phyloP scores from a whole-genome alignment of 1,284 basidiomycete species.

The Apiotrichum montevideense region DNA sequence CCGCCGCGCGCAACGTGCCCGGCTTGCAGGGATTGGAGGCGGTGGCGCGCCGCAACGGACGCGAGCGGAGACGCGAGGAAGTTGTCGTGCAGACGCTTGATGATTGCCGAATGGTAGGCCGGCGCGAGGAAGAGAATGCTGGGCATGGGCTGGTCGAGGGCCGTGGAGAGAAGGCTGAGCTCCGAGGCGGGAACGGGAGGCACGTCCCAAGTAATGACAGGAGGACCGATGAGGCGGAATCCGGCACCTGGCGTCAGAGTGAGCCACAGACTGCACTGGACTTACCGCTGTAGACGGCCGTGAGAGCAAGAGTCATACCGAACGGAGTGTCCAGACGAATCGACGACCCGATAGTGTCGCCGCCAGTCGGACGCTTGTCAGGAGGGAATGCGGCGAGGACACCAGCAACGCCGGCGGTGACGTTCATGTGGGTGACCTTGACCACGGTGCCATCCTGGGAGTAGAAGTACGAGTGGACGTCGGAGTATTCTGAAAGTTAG shows the following conservation, averaged over 20 bases:
- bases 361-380: constrained; percentile 40
- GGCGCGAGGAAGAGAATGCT: constrained; percentile 40
- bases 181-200: constrained; percentile 21
- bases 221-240: constrained; percentile 34
- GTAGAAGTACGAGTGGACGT: constrained; percentile 39
- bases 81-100: constrained; percentile 21
- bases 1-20: constrained; percentile 33
- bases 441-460: constrained; percentile 14
- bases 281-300: constrained; percentile 32
- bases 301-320: constrained; percentile 42
- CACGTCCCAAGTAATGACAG: constrained; percentile 7
- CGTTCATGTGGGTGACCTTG: constrained; percentile 40
- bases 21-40: constrained; percentile 23
- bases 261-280: too few relatives aligned
- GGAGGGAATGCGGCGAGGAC: constrained; percentile 44
- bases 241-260: constrained; percentile 19
- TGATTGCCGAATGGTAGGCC: constrained; percentile 28
- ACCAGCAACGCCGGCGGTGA: constrained; percentile 46
- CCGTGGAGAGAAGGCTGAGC: constrained; percentile 18
- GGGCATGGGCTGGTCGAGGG: constrained; percentile 23
- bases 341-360: constrained; percentile 36
- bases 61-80: constrained; percentile 22
- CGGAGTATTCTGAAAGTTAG: constrained; percentile 1
- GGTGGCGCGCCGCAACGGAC: constrained; percentile 31
- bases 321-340: constrained; percentile 40